These are phyloP conservation scores for Taphrina pruni DNA, from an alignment of 1,139 yeast species.

Conservation along the genomic window DNA sequence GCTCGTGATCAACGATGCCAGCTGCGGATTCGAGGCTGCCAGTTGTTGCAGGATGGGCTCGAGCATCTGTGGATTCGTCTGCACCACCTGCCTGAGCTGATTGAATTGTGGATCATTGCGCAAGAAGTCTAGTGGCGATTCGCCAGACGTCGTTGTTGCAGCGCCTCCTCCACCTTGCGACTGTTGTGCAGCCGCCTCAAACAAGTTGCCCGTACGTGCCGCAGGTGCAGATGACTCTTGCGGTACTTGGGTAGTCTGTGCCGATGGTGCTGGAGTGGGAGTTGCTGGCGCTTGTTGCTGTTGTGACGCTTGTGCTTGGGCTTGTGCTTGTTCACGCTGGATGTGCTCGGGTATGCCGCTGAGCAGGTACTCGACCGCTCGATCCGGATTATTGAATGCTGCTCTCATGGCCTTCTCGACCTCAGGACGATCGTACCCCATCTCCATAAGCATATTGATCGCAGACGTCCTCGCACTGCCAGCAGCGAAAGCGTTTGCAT, in stretches of 20 bases:
- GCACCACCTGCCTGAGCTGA: conserved; percentile 76
- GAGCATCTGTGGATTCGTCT: conserved; percentile 86
- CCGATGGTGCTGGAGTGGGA: conserved; percentile 46
- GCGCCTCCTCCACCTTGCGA: conserved; percentile 51
- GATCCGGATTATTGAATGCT: conserved; percentile 95
- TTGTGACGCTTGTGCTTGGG: conserved; percentile 47
- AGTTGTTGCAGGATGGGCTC: conserved; percentile 84
- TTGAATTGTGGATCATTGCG: conserved; percentile 59
- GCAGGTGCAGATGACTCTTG: conserved; percentile 35
- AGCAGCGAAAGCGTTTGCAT: conserved; percentile 57
- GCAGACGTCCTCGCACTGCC: conserved; percentile 72
- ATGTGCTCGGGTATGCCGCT: conserved; percentile 79
- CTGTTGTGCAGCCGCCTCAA: conserved; percentile 75
- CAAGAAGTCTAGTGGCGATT: conserved; percentile 51
- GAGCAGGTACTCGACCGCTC: conserved; percentile 93
- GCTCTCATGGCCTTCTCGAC: conserved; percentile 92
- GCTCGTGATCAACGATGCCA: conserved; percentile 70
- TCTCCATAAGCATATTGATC: conserved; percentile 82
- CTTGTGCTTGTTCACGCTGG: conserved; percentile 51
- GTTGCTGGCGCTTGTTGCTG: conserved; percentile 46
- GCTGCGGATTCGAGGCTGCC: conserved; percentile 82
- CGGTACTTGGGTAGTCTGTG: not conserved
- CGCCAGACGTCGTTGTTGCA: conserved; percentile 49
- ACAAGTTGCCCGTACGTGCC: conserved; percentile 58
- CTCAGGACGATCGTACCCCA: conserved; percentile 91